Percentiles rank a stretch among this genome's conserved stretches.
These are phyloP conservation scores for Hymenoscyphus salicellus DNA, from an alignment of 2,329 filamentous ascomycete genomes.

Conservation along the genomic window DNA sequence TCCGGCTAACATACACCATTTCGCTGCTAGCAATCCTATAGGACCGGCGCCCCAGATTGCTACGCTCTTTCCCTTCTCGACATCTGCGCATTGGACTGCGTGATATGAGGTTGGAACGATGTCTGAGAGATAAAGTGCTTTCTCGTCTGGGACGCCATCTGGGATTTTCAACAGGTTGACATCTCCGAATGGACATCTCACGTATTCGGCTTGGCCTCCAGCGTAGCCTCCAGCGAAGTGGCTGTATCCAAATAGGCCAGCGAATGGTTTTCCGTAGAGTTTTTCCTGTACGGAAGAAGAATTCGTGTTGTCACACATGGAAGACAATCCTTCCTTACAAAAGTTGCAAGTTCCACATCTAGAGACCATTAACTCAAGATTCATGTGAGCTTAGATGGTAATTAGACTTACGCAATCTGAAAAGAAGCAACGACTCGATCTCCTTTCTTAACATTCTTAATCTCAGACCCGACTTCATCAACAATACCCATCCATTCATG, in stretches of 20 bases:
- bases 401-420: conserved; percentile 60
- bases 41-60: conserved; percentile 65
- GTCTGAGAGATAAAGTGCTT: conserved; percentile 62
- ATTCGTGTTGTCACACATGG: conserved; percentile 59
- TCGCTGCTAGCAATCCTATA: conserved; percentile 61
- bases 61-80: conserved; percentile 60
- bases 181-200: conserved; percentile 63
- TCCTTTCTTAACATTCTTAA: conserved; percentile 48
- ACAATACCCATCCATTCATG: conserved; percentile 63
- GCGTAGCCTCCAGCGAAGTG: conserved; percentile 66
- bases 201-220: conserved; percentile 65
- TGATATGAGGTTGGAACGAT: conserved; percentile 63
- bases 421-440: conserved; percentile 63
- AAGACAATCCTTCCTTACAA: conserved; percentile 51
- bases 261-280: conserved; percentile 49
- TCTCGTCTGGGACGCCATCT: conserved; percentile 65
- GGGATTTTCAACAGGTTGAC: conserved; percentile 62
- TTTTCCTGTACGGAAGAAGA: conserved; percentile 57
- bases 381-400: not conserved
- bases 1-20: conserved; percentile 54
- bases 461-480: conserved; percentile 52
- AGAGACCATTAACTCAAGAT: not conserved
- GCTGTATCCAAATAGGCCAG: conserved; percentile 56
- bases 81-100: conserved; percentile 61
- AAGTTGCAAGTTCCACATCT: conserved; percentile 50